Base-by-base conservation (phyloP, 1,284 basidiomycete genomes). In the Boletus semigastroideus region DNA sequence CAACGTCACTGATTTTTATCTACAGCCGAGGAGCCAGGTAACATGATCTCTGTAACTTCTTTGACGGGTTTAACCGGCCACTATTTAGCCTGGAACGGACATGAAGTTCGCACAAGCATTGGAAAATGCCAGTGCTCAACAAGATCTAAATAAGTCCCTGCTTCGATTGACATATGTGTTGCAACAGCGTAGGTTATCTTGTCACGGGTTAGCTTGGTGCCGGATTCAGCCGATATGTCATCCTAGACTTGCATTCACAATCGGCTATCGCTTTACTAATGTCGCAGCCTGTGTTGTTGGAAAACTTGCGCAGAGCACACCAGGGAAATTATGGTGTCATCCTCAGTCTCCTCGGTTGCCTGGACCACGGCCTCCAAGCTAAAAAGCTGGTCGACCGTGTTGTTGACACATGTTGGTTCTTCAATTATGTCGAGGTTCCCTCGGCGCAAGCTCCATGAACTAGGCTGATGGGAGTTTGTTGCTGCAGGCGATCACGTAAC, bases 251-350 rank as follows among this genome's bases (percentile, higher is more conserved):
- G n/a, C 78, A 80, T 55, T 81, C 85, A 0, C 84, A 86, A 58
- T 87, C 86, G 2, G 90, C 92, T 0, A 89, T 96, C 30, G 86
- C 91, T 57, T 78, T 97, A 12, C 79, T 98, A 1, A 85, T 94
- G 63, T 76, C 83, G 1, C 85, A 94, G 45, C 89, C 93, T 0
- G 72, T 81, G 1, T 74, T 97, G 2, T 76, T 97, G 34, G 93
- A 97, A 52, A 90, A 86, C 59, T 75, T 98, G 6, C 82, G 92
- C 49, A 92, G 86, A 61, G 92, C 92, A 0, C 82, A 92, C 59
- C 83, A 87, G 77, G 95, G 95, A 41, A 93, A 90, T 60, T 98
- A 96, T 66, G 86, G 93, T 46, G 76, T 95, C 41, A 86, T 98
- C 25, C 79, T 97, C 25, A 93, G 92, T 63, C 78, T 98, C 25